Evolutionary conservation across 1,284 basidiomycete species (phyloP).

Genomic region (Singerocomus inundabilis): DNA sequence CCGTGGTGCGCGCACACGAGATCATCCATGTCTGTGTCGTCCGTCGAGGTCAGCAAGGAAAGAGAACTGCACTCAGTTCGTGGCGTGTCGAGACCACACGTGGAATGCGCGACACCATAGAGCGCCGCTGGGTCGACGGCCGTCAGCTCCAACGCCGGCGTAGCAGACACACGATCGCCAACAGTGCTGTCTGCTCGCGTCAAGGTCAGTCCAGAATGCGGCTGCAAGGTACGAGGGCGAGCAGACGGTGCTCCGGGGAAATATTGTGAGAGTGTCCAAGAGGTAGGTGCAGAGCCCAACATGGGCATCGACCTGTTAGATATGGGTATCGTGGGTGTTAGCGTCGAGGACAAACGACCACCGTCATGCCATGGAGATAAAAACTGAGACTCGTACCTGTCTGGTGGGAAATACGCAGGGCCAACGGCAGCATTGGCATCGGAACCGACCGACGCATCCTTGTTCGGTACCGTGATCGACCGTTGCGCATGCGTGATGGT

Average conservation of each 20-base stretch:
- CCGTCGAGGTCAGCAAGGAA: conserved; percentile 24
- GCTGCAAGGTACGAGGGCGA: neutral
- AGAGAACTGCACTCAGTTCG: too few relatives aligned
- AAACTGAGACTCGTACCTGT: neutral
- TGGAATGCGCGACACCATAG: neutral
- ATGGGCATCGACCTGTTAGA: conserved; percentile 14
- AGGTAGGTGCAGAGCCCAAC: neutral
- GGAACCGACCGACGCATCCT: neutral
- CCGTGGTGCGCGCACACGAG: too few relatives aligned
- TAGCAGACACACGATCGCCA: neutral
- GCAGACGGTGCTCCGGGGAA: conserved; percentile 4
- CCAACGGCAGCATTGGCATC: neutral
- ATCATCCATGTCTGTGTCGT: neutral
- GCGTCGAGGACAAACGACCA: neutral
- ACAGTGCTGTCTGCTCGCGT: neutral
- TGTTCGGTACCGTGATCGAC: neutral
- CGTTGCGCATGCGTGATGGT: neutral
- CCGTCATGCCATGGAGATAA: neutral
- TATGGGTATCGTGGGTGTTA: too few relatives aligned
- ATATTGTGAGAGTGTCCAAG: conserved; percentile 1
- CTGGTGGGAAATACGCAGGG: neutral
- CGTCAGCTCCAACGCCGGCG: neutral
- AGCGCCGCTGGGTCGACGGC: conserved; percentile 15
- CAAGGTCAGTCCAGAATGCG: neutral
- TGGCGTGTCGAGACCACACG: too few relatives aligned